phyloP scores from a whole-genome alignment of 2,329 filamentous ascomycete genomes.

The Thielaviopsis euricoi region DNA sequence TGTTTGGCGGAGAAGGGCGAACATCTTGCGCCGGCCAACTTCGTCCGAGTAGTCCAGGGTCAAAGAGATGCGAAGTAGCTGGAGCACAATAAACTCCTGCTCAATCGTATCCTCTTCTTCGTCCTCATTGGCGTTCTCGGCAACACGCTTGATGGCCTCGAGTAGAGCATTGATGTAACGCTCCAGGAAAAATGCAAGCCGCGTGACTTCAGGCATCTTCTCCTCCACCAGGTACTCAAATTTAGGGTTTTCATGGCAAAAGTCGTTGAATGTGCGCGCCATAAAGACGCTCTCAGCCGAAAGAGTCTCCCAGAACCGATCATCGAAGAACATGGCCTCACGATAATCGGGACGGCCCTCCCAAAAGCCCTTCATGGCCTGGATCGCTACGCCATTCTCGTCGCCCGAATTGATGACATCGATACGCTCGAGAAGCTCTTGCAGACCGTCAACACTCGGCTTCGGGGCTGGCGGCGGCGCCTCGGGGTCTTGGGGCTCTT shows the following conservation, averaged over 20 bases:
- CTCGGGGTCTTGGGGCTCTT: constrained; percentile 38
- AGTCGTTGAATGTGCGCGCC: constrained; percentile 84
- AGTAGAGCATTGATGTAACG: constrained; percentile 57
- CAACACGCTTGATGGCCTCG: constrained; percentile 42
- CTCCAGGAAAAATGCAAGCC: constrained; percentile 73
- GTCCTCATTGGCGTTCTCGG: constrained; percentile 38
- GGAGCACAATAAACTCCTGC: constrained; percentile 89
- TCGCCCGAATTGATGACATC: constrained; percentile 81
- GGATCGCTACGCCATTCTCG: constrained; percentile 76
- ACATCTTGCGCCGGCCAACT: constrained; percentile 90
- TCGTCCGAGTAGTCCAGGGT: constrained; percentile 97
- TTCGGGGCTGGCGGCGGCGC: constrained; percentile 30
- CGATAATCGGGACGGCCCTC: constrained; percentile 73
- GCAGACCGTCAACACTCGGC: constrained; percentile 64
- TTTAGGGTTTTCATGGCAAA: constrained; percentile 60
- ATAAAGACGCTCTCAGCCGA: constrained; percentile 81
- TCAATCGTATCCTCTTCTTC: constrained; percentile 76
- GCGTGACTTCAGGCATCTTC: constrained; percentile 88
- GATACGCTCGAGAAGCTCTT: constrained; percentile 85
- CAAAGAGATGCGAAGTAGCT: constrained; percentile 79
- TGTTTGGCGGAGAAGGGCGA: constrained; percentile 69
- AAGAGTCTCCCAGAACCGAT: constrained; percentile 64
- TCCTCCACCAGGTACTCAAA: constrained; percentile 66
- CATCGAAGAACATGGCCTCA: constrained; percentile 53
- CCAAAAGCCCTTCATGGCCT: constrained; percentile 96